These are phyloP conservation scores for Cyberlindnera japonica DNA, from an alignment of 805 yeast species.

Conservation along the genomic window DNA sequence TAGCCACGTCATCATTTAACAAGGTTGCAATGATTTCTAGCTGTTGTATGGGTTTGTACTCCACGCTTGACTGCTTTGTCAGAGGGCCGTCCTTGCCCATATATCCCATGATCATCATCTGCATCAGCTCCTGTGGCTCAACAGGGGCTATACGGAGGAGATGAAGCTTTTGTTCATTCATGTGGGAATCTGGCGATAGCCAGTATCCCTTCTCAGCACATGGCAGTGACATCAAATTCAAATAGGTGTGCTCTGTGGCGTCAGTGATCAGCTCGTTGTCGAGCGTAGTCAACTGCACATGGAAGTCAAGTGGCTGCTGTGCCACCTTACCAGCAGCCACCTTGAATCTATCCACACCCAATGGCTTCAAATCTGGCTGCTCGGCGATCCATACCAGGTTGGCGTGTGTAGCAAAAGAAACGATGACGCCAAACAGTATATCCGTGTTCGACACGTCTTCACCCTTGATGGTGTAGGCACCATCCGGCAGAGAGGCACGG, in stretches of 20 bases:
- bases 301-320: constrained; percentile 6
- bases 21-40: constrained; percentile 9
- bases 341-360: constrained; percentile 65
- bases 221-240: constrained; percentile 18
- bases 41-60: constrained; percentile 10
- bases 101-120: constrained; percentile 20
- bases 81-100: constrained; percentile 16
- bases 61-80: constrained; percentile 6
- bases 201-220: constrained; percentile 20
- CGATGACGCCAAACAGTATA: constrained; percentile 51
- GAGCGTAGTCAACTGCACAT: constrained; percentile 1
- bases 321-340: constrained; percentile 57
- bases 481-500: constrained; percentile 30
- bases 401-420: constrained; percentile 86
- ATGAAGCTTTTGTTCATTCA: constrained; percentile 17
- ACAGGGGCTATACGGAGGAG: constrained; percentile 16
- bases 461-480: constrained; percentile 3
- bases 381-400: constrained; percentile 79
- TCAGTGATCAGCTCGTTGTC: background rate
- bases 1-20: constrained; percentile 14
- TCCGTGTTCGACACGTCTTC: constrained; percentile 6
- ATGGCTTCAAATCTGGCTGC: constrained; percentile 56
- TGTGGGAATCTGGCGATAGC: constrained; percentile 25
- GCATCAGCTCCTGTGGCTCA: constrained; percentile 10
- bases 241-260: constrained; percentile 12